Evolutionary conservation across 257 asterid species (phyloP), one percentile per base, ranked within the genome.

Genomic region (Penstemon davidsonii): DNA sequence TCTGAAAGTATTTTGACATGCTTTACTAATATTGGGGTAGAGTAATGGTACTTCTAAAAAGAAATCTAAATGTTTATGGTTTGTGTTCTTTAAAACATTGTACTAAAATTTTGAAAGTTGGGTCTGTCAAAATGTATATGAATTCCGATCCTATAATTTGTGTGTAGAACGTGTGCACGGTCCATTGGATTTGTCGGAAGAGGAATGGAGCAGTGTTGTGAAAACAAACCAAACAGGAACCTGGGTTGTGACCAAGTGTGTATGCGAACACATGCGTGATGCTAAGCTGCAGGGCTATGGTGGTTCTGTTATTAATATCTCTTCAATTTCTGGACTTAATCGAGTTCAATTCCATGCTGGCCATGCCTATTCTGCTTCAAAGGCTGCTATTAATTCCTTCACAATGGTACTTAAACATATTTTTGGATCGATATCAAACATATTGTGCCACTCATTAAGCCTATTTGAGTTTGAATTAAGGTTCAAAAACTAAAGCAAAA

Each of bases 301-400:
- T 8, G 83, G 83, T 5, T 81, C 86, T 1, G 70, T 81, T 54
- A 81, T 81, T 55, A 78, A 81, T 11, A 75, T 81, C 4, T 68
- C 85, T 7, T 81, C 86, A 2, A 41, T 59, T 43, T 19, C 55
- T 15, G 83, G 75, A n/a, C 73, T 75, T 0, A 64, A 60, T 52
- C 75, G 85, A 0, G 80, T 56, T 12, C 63, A 57, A 1, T 2
- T 60, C 13, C 72, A 64, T 0, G 85, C 77, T 3, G 1, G 53
- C 70, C 66, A 71, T 7, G 66, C 68, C 9, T 81, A 78, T 0
- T 8, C 43, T 13, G 19, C 83, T 68, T 81, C 86, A 1, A 81
- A 78, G 73, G 64, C 68, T 13, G 79, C 79, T 49, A 39, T 73
- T 18, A 60, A 78, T 68, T 10, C 77, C 56, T 70, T 74, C 66